Evolutionary conservation across 805 yeast species (phyloP), one percentile per base, ranked within the genome.

Genomic region (Candida broadrunensis): DNA sequence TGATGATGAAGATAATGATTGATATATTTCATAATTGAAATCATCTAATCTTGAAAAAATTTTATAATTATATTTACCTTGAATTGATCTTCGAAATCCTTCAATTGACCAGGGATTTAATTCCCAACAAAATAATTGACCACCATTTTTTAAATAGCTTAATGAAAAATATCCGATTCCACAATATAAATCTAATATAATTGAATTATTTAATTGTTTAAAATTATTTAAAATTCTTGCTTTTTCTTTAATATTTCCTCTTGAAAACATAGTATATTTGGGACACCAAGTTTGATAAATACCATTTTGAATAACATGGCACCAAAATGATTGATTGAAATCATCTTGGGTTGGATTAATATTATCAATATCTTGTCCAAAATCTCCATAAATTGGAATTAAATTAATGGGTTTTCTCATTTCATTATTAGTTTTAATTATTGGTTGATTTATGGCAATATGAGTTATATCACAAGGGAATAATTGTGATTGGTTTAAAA

Each of bases 91-190:
- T 2, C 61, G 51, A 29, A 88, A 65, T 0, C 95, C 96, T 48
- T 81, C 80, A 3, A 84, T 73, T 34, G 91, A 84, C 93, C 93
- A 87, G 2, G 88, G 85, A 51, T 88, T 88, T 33, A 88, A 59
- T 46, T 88, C 96, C 88, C 95, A 88, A 53, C 95, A 81, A 36
- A 80, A 72, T 1, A 86, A 61, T 6, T 61, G 52, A 2, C 88
- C 87, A 1, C 73, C 72, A 21, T 70, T 64, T 36, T 65, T 67
- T 34, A 85, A 63, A 52, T 88, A 88, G 35, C 86, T 72, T 19
- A 88, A 62, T 5, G 89, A 76, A 57, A 88, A 88, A 59, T 88
- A 88, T 3, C 96, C 96, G 36, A 88, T 88, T 0, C 96, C 96
- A 23, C 85, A 81, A 56, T 88, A 88, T 33, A 88, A 52, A 54